A percentile compares a stretch with the other conserved stretches of the same genome.
Conservation (phyloP, 768 basidiomycete species). For the Terana coerulea region DNA sequence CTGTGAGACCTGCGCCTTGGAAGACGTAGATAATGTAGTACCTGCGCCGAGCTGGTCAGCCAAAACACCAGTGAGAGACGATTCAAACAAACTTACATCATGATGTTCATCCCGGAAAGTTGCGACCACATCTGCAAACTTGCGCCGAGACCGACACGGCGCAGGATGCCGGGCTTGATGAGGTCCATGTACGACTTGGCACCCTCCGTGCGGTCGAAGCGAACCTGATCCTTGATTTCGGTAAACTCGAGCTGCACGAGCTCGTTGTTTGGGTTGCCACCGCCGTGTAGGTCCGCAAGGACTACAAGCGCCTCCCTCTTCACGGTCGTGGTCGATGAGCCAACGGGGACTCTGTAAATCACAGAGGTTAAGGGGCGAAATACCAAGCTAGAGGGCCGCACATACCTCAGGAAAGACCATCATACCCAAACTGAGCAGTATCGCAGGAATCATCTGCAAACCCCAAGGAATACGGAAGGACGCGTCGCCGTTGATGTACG, state of each 20-base stretch:
- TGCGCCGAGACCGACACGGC: constrained; percentile 67
- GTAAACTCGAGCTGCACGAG: constrained; percentile 68
- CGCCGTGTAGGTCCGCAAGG: constrained; percentile 70
- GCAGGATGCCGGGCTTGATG: constrained; percentile 59
- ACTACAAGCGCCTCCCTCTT: constrained; percentile 66
- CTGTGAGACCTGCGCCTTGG: constrained; percentile 73
- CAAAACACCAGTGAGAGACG: not conserved
- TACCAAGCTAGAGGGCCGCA: not conserved
- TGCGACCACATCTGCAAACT: constrained; percentile 82
- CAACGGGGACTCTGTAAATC: constrained; percentile 46
- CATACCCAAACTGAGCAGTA: constrained; percentile 68
- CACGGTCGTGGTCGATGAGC: constrained; percentile 58
- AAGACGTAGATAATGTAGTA: constrained; percentile 68
- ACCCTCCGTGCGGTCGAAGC: constrained; percentile 64
- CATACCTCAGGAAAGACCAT: constrained; percentile 51
- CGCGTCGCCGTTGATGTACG: constrained; percentile 63
- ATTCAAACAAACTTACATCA: constrained; percentile 51
- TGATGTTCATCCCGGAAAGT: constrained; percentile 73
- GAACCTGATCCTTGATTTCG: constrained; percentile 55
- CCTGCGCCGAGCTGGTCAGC: constrained; percentile 31
- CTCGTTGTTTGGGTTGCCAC: constrained; percentile 52
- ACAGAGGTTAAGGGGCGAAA: constrained; percentile 23
- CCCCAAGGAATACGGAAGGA: constrained; percentile 83
- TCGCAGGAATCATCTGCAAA: constrained; percentile 74
- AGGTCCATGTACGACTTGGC: constrained; percentile 69